Evolutionary conservation across 495 filamentous ascomycete genomes (phyloP), one percentile per base, ranked within the genome.

Genomic region (Zalerion maritima): DNA sequence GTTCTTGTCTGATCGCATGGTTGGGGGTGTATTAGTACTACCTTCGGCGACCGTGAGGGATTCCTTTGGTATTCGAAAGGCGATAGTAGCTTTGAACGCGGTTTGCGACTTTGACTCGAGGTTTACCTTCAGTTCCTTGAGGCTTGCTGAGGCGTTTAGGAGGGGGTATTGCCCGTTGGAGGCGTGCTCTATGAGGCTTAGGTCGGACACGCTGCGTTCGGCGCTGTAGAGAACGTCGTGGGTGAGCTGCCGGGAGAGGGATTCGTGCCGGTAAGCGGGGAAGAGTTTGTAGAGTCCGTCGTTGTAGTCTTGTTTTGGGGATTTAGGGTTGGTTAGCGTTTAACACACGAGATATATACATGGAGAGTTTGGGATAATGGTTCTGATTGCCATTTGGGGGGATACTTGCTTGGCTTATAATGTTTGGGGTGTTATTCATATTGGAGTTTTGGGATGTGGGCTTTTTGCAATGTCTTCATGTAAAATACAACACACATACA

Each of bases 61-160:
- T 11, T 29, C 14, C 13, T 31, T 36, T 10, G 27, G 41, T 6
- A 52, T 40, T 24, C 45, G 46, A 15, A 55, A 34, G 17, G 42
- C 44, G 24, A 42, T 43, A 6, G 46, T 45, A 5, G 49, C 40
- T 23, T 38, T 38, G 32, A 55, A 51, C 26, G 40, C 41, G 3
- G 41, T 24, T 15, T 37, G 31, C 6, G 42, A 33, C 34, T 43
- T 38, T 22, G 48, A 31, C 21, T 54, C 52, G 10, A 56, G 42
- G 33, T 56, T 56, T 25, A 56, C 52, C 14, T 47, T 33, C 12
- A 56, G 43, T 15, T 50, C 47, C 34, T 55, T 55, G 28, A 55
- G 34, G 19, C 33, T 42, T 7, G 50, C 51, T 4, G 46, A 39
- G 4, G 37, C 38, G 31, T 42, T 55, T 11, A 55, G 39, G 16